Base-by-base conservation (phyloP, 108 stramenopile genomes). In the Nitzschia sp. region DNA sequence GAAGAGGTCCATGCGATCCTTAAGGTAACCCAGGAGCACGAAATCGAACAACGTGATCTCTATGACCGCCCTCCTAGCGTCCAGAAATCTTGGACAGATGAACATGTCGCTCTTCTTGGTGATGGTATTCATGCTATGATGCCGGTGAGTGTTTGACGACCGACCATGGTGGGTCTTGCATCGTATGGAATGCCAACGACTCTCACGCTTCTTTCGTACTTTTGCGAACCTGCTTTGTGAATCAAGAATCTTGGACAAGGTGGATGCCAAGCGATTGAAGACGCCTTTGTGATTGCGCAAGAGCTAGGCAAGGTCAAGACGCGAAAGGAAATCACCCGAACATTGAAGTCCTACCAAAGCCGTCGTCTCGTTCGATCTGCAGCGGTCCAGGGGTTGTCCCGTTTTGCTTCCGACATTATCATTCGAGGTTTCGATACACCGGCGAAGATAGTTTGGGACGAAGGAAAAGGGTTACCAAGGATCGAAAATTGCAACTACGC, bases 211-310 rank as follows among this genome's bases (percentile, higher is more conserved):
- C 13, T 41, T 41, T 41, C 38, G 13, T 13, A 13, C 38, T 6
- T 13, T 41, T 6, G 6, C 13, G 53, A 77, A 77, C 26, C n/a
- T n/a, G n/a, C n/a, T n/a, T n/a, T n/a, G n/a, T n/a, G n/a, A n/a
- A n/a, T n/a, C n/a, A n/a, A 41, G 38, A 91, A 91, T 50, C 63
- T 91, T 36, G 90, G 90, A 45, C 90, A 91, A 68, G 90, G 90
- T 54, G 90, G 90, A 41, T 87, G 86, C 53, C 86, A 87, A 52
- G 90, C 90, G 8, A 85, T 91, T 33, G 90, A 91, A 72, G 90
- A 91, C 72, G 81, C 86, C 13, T 71, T 69, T 45, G 90, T 91
- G 1, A 67, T 91, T 54, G 54, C 64, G 27, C 70, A 91, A 69
- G 86, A 87, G 68, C 75, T 91, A 17, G 66, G 27, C 28, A 19